Conservation (phyloP, 2,329 filamentous ascomycete species). For the Clarireedia sp. region DNA sequence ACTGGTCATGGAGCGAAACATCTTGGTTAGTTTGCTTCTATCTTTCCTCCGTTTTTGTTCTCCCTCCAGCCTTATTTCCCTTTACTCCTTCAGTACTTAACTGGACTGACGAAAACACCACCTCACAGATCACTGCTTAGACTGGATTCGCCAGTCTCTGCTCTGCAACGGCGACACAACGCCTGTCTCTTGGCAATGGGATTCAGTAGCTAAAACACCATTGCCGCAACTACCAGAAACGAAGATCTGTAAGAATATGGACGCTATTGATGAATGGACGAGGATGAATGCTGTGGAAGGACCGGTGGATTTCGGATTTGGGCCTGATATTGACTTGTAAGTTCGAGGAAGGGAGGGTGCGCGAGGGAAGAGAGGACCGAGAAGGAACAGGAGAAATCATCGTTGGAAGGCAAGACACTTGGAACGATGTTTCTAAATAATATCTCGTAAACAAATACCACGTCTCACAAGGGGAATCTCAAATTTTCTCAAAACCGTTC, state of each 20-base stretch:
- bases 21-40: neutral
- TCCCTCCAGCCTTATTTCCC: neutral
- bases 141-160: conserved; percentile 4
- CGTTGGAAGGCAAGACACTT: no score
- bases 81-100: neutral
- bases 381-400: no score
- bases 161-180: conserved; percentile 3
- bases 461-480: no score
- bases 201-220: neutral
- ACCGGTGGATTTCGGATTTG: neutral
- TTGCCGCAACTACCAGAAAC: neutral
- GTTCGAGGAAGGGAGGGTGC: no score
- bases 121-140: neutral
- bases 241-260: neutral
- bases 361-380: no score
- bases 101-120: neutral
- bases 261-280: neutral
- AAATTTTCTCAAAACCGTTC: no score
- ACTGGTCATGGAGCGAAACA: conserved; percentile 2
- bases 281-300: neutral
- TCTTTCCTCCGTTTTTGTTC: neutral
- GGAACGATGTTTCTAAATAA: no score
- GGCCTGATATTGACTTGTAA: neutral
- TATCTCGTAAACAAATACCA: no score
- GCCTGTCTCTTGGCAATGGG: neutral